phyloP scores from a whole-genome alignment of 371 early-diverging fungal genomes.

The Dinochytrium kinnereticum region DNA sequence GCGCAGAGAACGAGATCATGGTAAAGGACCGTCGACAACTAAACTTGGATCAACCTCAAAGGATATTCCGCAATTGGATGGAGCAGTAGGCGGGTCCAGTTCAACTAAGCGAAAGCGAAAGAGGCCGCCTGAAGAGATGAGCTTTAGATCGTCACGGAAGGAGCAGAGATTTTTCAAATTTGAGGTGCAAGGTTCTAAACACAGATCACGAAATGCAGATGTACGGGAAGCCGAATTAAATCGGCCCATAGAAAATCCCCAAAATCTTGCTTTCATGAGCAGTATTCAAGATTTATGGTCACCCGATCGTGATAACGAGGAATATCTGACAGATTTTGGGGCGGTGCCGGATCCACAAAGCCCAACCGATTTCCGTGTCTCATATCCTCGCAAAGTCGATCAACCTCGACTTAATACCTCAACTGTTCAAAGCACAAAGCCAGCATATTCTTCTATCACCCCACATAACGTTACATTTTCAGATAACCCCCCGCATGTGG shows the following conservation, averaged over 20 bases:
- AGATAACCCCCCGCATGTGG: too few relatives aligned
- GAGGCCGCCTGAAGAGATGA: not conserved
- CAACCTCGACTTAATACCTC: too few relatives aligned
- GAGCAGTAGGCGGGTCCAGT: not conserved
- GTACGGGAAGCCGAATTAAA: not conserved
- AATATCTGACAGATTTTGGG: not conserved
- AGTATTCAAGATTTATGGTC: constrained; percentile 37
- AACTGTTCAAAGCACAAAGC: too few relatives aligned
- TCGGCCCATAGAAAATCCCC: not conserved
- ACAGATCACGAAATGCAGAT: not conserved
- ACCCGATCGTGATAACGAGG: constrained; percentile 6
- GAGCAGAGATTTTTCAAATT: not conserved
- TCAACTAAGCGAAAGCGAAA: not conserved
- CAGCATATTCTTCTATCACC: too few relatives aligned
- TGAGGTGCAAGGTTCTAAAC: not conserved
- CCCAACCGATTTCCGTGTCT: not conserved
- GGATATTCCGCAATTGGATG: not conserved
- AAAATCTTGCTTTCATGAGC: constrained; percentile 11
- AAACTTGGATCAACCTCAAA: not conserved
- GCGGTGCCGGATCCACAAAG: not conserved
- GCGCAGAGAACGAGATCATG: not conserved
- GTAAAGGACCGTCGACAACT: not conserved
- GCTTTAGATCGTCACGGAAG: not conserved
- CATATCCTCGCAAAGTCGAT: too few relatives aligned
- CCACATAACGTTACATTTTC: too few relatives aligned